Evolutionary conservation across 768 basidiomycete species (phyloP), one percentile per base, ranked within the genome.

Genomic region (Nidula microcarpa): DNA sequence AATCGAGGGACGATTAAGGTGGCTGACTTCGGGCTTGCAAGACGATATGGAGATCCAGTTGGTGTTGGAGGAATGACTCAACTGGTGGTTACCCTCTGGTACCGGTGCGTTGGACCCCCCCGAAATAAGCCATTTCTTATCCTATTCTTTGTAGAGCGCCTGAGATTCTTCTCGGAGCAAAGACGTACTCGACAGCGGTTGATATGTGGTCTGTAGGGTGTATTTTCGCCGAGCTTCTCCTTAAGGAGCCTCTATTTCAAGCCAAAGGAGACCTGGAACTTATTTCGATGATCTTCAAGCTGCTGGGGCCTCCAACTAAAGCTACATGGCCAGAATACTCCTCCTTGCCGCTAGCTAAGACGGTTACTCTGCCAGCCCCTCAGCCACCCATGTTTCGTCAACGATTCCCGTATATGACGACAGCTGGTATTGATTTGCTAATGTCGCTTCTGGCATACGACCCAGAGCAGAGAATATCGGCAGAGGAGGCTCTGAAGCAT

Each of bases 171-270:
- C 77, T 99, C 30, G 97, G 96, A 10, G 92, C 91, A 10, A 90
- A 85, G 53, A 91, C 87, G 35, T 99, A 99, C 68, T 90, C 93
- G 11, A 99, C 96, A 16, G 88, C 95, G 0, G 84, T 99, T 53
- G 97, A 99, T 67, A 85, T 98, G 82, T 99, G 97, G 97, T 96
- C 93, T 47, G 93, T 97, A 8, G 97, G 97, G 6, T 99, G 97
- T 75, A 98, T 99, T 59, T 98, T 98, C 63, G 95, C 91, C 11
- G 97, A 99, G 68, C 76, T 99, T 47, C 83, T 99, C 61, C 77
- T 96, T 60, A 94, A 94, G 58, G 94, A 97, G 68, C 94, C 97
- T 2, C 76, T 98, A n/a, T 94, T 98, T 67, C 96, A 95, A 71
- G 94, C 95, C n/a, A 89, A 95, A 63, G 86, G 86, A 37, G 97